Percentiles rank a stretch among this genome's conserved stretches.
phyloP scores from a whole-genome alignment of 805 yeast species.

The Blastobotrys muscicola region DNA sequence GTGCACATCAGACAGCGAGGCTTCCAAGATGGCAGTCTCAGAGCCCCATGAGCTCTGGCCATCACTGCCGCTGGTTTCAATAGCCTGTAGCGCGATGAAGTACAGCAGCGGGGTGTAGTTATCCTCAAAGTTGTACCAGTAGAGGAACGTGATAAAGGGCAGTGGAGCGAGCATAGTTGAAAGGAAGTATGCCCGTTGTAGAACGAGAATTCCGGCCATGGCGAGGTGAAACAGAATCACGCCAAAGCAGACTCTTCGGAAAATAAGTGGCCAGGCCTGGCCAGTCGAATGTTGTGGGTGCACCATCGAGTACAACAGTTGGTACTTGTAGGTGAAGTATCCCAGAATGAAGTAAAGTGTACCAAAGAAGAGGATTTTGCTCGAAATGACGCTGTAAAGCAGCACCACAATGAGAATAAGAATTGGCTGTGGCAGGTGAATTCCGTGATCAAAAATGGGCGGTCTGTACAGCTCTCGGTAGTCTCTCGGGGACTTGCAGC shows the following conservation, averaged over 20 bases:
- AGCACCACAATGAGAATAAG: slow-evolving; percentile 75
- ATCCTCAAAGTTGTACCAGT: slow-evolving; percentile 72
- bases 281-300: slow-evolving; percentile 98
- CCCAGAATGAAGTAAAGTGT: slow-evolving; percentile 76
- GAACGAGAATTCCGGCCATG: slow-evolving; percentile 82
- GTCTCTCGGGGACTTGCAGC: slow-evolving; percentile 77
- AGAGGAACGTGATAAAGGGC: slow-evolving; percentile 56
- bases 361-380: slow-evolving; percentile 79
- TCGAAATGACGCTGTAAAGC: slow-evolving; percentile 81
- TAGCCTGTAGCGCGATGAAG: slow-evolving; percentile 81
- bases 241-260: slow-evolving; percentile 74
- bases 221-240: slow-evolving; percentile 77
- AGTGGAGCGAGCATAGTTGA: slow-evolving; percentile 68
- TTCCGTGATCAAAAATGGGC: slow-evolving; percentile 84
- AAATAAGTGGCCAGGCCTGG: slow-evolving; percentile 87
- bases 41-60: not conserved
- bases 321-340: slow-evolving; percentile 83
- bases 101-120: slow-evolving; percentile 71
- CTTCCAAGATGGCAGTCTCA: not conserved
- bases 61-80: slow-evolving; percentile 30
- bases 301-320: slow-evolving; percentile 77
- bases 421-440: slow-evolving; percentile 86
- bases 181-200: slow-evolving; percentile 68
- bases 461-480: slow-evolving; percentile 69
- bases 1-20: too few species aligned